Evolutionary conservation across 2,329 filamentous ascomycete species (phyloP), one percentile per base, ranked within the genome.

Genomic region (Berkeleyomyces rouxiae): DNA sequence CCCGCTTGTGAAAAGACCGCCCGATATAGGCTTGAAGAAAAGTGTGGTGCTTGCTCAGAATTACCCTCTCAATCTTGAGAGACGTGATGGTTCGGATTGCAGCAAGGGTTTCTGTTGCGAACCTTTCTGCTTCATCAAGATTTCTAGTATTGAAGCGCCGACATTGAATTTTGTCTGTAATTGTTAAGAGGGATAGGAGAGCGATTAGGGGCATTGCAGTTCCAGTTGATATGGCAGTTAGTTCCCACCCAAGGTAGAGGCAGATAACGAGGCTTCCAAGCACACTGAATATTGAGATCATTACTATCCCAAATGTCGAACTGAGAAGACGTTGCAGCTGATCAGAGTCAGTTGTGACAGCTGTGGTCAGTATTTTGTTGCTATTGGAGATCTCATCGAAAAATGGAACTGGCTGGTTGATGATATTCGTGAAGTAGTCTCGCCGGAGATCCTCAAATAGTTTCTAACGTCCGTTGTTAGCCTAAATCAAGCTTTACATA

Each of bases 111-210:
- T 65, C 63, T 1, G 59, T 58, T 3, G 61, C 63, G 57, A 65
- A 67, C 57, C 57, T 43, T 3, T 59, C 61, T 2, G 61, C 62
- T 7, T 60, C 59, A 6, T 61, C 64, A 10, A 64, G 58, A 9
- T 61, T 63, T 4, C 58, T 39, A 13, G 42, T 42, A 36, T 67
- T 66, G n/a, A 55, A 58, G 16, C 51, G 42, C 6, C 47, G 61
- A 16, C 58, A 62, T 9, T 61, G 43, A 13, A 59, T 47, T 42
- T 66, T 65, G 59, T 66, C 61, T 7, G 61, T 58, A 3, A 82
- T 76, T 51, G 76, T 71, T 53, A 84, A 80, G 44, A 85, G 82
- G 0, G 74, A 74, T 0, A 75, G 67, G 0, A 63, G 65, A 1
- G 74, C 55, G 63, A 74, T 70, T 2, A 72, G 61, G 0, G 74